Evolutionary conservation across 176 grass and related monocot species (phyloP).

Genomic region (Coix lacrymajobi): DNA sequence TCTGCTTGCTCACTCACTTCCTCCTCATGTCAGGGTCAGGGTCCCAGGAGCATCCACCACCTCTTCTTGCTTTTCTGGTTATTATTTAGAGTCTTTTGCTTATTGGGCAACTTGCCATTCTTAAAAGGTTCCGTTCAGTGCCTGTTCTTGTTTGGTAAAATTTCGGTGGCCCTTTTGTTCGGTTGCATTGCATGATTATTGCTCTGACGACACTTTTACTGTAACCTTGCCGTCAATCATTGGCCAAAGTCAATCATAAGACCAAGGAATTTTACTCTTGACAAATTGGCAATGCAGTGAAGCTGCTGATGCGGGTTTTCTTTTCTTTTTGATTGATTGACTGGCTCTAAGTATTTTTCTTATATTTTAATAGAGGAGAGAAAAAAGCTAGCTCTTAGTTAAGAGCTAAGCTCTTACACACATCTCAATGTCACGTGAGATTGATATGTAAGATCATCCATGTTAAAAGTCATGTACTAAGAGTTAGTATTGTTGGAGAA

Average conservation of each 20-base stretch:
- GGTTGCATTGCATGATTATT: not conserved
- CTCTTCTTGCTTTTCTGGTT: not conserved
- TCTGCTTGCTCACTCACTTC: not conserved
- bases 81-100: conserved; percentile 2
- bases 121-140: conserved; percentile 26
- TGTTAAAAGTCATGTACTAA: too few species aligned
- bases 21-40: not conserved
- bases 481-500: too few species aligned
- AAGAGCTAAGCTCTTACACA: too few species aligned
- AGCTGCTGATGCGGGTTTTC: not conserved
- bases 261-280: not conserved
- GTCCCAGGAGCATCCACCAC: not conserved
- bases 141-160: conserved; percentile 29
- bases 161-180: conserved; percentile 24
- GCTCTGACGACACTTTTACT: not conserved
- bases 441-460: too few species aligned
- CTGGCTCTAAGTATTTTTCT: too few species aligned
- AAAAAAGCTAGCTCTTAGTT: too few species aligned
- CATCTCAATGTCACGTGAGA: too few species aligned
- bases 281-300: not conserved
- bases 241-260: conserved; percentile 11
- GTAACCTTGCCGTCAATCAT: conserved; percentile 21
- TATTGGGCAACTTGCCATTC: conserved; percentile 31
- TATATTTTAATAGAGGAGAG: too few species aligned
- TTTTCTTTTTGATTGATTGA: not conserved